Base-by-base conservation (phyloP, 257 asterid species). In the Verbascum thapsus region DNA sequence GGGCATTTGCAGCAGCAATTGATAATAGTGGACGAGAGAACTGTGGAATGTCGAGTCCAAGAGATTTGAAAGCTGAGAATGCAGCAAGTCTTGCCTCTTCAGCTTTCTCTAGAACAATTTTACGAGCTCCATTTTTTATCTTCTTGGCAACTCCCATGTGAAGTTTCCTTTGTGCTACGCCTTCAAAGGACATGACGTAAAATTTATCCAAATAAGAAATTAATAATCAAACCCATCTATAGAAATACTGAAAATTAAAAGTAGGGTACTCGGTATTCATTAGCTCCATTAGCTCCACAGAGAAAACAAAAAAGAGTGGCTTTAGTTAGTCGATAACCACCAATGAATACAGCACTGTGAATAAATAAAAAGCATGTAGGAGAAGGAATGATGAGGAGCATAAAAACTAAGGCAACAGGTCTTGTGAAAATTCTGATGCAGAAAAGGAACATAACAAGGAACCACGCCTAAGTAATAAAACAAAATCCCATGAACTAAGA, bases 81-180 rank as follows among this genome's bases (percentile, higher is more conserved):
- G 99, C 99, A 67, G 94, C 91, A 72, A 83, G 45, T 72, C 97
- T 85, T 61, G 99, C 99, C 78, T 89, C 99, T 80, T 92, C 99
- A 73, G 99, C 99, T 81, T 89, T 92, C 39, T 89, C 99, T 30
- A 92, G 84, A 69, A 92, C 96, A 77, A 85, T 87, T 79, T 73
- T 92, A 47, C 99, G 87, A 5, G 99, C 99, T 44, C 95, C 97
- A 64, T 85, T 87, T 78, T 89, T 92, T 19, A 92, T 92, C 89
- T 89, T 92, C 85, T 85, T 92, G 72, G 88, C 86, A 74, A 85
- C 87, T 68, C 97, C 99, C 66, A 79, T 34, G 64, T 89, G 97
- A 37, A 89, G n/a, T 75, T 82, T 82, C 79, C 78, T 75, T 68
- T 83, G 94, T 40, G 83, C 87, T 17, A 81, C 17, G 67, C 85